Evolutionary conservation across 352 stramenopile genomes (phyloP).

Genomic region (Ophiocytium majus): DNA sequence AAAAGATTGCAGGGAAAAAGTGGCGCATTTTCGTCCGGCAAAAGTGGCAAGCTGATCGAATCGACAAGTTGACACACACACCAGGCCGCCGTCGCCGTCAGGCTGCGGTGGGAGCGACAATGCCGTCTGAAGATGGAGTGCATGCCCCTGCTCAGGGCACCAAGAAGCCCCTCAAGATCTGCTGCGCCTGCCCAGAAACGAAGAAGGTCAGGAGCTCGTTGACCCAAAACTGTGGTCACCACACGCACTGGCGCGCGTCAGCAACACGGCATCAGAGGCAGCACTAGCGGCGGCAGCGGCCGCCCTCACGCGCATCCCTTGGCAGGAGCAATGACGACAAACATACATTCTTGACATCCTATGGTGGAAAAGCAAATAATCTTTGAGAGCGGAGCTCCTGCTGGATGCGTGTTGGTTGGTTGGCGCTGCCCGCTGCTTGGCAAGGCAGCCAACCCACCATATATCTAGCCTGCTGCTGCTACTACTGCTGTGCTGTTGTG

Average conservation of each 20-base stretch:
- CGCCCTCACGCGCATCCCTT: no score
- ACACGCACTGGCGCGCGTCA: no score
- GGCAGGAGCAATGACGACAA: conserved; percentile 36
- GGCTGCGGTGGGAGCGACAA: no score
- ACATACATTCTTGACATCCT: conserved; percentile 17
- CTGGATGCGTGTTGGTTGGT: not conserved
- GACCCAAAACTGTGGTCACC: no score
- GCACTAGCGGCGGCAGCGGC: no score
- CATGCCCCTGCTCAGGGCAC: not conserved
- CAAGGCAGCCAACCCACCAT: no score
- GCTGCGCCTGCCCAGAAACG: conserved; percentile 94
- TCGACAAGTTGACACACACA: no score
- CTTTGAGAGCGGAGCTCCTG: conserved; percentile 55
- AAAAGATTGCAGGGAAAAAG: no score
- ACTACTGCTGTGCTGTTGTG: conserved; percentile 16
- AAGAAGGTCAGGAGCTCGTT: conserved; percentile 75
- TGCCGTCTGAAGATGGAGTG: not conserved
- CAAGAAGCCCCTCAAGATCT: conserved; percentile 97
- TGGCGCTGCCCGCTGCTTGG: not conserved
- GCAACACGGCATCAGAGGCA: no score
- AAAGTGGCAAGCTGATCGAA: no score
- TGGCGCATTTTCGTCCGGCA: no score
- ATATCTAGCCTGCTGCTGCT: not conserved
- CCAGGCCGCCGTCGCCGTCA: no score
- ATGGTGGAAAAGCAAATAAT: conserved; percentile 55